Evolutionary conservation across 257 asterid species (phyloP), one percentile per base, ranked within the genome.

Genomic region (Primulina tabacum): DNA sequence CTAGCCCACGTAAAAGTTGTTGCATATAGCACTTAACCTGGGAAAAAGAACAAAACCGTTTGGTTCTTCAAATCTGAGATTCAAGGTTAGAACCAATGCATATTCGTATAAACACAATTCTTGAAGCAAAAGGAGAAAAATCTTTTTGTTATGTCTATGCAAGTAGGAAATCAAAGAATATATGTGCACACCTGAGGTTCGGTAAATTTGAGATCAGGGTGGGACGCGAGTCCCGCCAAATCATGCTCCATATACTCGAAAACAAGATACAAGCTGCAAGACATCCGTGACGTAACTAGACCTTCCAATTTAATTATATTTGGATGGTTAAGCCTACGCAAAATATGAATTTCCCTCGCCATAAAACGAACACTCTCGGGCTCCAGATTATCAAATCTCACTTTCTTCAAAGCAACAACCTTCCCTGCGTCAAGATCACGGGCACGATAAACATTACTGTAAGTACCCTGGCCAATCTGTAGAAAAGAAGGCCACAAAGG

Each of bases 161-260:
- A 60, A 28, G 12, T 32, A 71, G 43, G 53, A 70, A 30, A 38
- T 57, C 64, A 47, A 59, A 70, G 21, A 68, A 47, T 28, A 65
- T 59, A 6, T 32, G 37, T 60, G 69, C 65, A 59, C 83, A 89
- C 98, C 97, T 92, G 98, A 14, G 97, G 77, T 83, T 92, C 98
- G 1, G 96, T 82, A 81, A 89, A 92, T 81, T 81, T 92, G 71
- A 89, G 83, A 43, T 86, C 90, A 55, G 97, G 95, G 73, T 85
- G 95, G 74, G 94, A 92, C 20, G 97, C 87, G 60, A 92, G 92
- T 68, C 98, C 98, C 1, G 96, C 94, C 78, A 92, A 77, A 80
- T 92, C 98, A 81, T 92, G 98, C 84, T 92, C 98, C 98, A 92
- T 92, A 80, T 92, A 92, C 83, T 92, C 98, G 33, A 92, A 88